Evolutionary conservation across 2,329 filamentous ascomycete species (phyloP).

Genomic region (Penicillium sp.): DNA sequence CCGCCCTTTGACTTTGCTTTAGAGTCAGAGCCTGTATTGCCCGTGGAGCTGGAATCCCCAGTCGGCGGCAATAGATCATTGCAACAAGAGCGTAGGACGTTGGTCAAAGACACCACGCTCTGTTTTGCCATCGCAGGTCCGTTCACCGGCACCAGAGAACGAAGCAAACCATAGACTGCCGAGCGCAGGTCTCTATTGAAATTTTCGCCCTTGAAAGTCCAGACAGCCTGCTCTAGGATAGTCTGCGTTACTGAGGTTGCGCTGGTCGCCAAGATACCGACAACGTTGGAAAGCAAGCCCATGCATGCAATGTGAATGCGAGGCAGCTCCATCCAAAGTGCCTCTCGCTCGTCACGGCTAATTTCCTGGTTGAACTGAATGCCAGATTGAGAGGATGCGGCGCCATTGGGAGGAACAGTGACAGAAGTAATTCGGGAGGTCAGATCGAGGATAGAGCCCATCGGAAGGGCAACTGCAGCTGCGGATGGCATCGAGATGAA

Average conservation of each 20-base stretch:
- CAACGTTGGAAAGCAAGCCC: conserved; percentile 58
- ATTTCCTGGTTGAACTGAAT: conserved; percentile 71
- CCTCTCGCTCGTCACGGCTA: conserved; percentile 76
- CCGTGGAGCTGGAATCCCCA: conserved; percentile 36
- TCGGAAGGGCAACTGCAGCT: conserved; percentile 63
- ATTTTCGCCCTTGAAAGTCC: conserved; percentile 63
- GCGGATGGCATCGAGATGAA: conserved; percentile 66
- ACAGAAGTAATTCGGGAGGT: conserved; percentile 69
- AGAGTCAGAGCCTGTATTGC: conserved; percentile 37
- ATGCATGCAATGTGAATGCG: conserved; percentile 72
- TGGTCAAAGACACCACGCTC: conserved; percentile 62
- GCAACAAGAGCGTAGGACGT: conserved; percentile 68
- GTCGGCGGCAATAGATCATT: conserved; percentile 64
- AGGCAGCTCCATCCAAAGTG: conserved; percentile 71
- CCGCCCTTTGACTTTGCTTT: conserved; percentile 43
- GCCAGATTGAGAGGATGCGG: conserved; percentile 41
- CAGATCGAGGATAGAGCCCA: conserved; percentile 68
- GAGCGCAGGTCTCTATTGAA: conserved; percentile 56
- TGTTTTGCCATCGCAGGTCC: conserved; percentile 68
- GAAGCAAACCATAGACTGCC: conserved; percentile 60
- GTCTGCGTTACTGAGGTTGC: conserved; percentile 62
- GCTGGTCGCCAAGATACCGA: conserved; percentile 58
- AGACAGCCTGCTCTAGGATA: conserved; percentile 68
- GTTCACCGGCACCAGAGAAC: conserved; percentile 58
- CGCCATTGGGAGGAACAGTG: conserved; percentile 50